Percentiles rank a stretch among this genome's conserved stretches.
Evolutionary conservation across 208 protist species (phyloP).

Genomic region (Trypanosoma scelopori): DNA sequence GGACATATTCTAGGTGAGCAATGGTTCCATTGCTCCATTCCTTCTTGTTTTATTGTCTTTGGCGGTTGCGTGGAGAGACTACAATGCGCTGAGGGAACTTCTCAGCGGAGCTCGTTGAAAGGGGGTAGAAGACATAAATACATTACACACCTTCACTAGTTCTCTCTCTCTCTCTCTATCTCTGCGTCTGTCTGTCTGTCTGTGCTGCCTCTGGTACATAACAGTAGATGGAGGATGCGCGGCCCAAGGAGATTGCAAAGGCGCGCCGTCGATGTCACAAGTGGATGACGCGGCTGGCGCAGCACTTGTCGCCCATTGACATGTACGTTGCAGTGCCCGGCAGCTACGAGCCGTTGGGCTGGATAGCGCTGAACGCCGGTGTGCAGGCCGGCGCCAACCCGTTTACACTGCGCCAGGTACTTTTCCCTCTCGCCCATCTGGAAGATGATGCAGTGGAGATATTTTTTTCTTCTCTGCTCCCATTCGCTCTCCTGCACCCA

Average conservation of each 20-base stretch:
- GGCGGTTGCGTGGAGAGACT: no score
- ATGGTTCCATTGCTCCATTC: no score
- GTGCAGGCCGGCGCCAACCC: conserved; percentile 48
- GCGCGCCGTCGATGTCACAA: conserved; percentile 20
- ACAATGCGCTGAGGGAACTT: no score
- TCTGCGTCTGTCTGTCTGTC: no score
- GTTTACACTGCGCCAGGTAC: conserved; percentile 31
- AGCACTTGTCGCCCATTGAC: conserved; percentile 19
- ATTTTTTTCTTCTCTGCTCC: conserved; percentile 26
- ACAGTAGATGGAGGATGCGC: not conserved
- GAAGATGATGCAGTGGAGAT: conserved; percentile 4
- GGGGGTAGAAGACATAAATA: no score
- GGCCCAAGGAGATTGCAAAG: conserved; percentile 19
- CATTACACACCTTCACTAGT: no score
- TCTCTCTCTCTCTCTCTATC: no score
- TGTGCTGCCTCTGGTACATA: no score
- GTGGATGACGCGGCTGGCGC: conserved; percentile 24
- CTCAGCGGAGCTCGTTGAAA: no score
- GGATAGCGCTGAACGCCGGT: conserved; percentile 66
- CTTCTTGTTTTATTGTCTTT: no score
- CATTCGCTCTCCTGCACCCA: conserved; percentile 28
- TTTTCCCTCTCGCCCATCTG: conserved; percentile 31
- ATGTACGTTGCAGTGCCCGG: not conserved
- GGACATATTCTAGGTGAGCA: no score
- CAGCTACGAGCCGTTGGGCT: conserved; percentile 24